Evolutionary conservation across 2,329 filamentous ascomycete genomes (phyloP).

Genomic region (Fusarium lyarnte): DNA sequence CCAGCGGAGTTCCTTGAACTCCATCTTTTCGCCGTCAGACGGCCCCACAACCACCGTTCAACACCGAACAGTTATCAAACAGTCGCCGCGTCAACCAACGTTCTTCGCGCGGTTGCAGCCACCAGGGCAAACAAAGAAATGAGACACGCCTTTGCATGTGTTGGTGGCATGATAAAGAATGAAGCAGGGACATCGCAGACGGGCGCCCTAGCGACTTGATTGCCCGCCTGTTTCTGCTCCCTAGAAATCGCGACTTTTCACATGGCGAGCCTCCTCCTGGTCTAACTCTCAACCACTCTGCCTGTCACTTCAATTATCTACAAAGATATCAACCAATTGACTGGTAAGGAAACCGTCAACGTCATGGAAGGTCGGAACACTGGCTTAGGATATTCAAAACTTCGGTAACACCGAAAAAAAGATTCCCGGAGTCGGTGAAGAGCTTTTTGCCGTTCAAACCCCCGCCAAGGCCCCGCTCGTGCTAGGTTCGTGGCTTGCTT

Average conservation of each 20-base stretch:
- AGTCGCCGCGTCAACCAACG: conserved; percentile 7
- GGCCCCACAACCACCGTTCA: conserved; percentile 21
- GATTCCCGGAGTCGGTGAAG: conserved; percentile 21
- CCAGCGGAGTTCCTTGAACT: conserved; percentile 5
- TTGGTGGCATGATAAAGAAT: neutral
- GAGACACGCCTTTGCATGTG: neutral
- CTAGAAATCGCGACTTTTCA: neutral
- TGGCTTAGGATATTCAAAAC: neutral
- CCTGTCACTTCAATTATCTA: neutral
- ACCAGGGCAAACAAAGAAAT: neutral
- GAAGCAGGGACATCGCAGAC: neutral
- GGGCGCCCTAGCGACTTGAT: neutral
- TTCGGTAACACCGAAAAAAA: conserved; percentile 17
- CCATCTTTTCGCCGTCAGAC: conserved; percentile 29
- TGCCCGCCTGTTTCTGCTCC: neutral
- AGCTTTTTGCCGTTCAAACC: neutral
- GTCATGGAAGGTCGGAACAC: conserved; percentile 1
- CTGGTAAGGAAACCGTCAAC: neutral
- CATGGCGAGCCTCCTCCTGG: neutral
- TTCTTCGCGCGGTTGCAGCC: conserved; percentile 12
- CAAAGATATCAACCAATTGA: neutral
- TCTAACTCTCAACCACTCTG: neutral
- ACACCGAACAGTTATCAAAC: neutral
- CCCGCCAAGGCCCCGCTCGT: conserved; percentile 16
- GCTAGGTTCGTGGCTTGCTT: conserved; percentile 10